A percentile compares a stretch with the other conserved stretches of the same genome.
phyloP scores from a whole-genome alignment of 2,329 filamentous ascomycete species.

The Venturia effusa region DNA sequence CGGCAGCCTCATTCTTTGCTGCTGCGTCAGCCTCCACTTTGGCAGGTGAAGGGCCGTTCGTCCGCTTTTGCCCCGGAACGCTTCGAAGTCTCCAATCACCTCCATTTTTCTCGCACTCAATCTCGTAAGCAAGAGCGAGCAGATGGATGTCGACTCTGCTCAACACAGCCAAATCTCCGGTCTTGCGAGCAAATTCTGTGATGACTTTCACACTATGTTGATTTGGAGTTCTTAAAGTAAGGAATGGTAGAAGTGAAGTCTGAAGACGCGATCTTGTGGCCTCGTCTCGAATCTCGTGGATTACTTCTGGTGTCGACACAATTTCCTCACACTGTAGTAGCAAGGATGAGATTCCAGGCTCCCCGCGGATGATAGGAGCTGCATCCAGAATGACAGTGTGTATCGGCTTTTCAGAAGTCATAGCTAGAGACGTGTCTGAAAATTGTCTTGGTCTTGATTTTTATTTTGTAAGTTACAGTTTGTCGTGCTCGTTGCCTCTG shows the following conservation, averaged over 20 bases:
- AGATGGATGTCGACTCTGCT: slow-evolving; percentile 85
- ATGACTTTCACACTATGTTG: slow-evolving; percentile 71
- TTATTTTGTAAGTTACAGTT: not conserved
- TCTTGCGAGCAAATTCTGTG: slow-evolving; percentile 74
- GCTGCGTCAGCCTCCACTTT: slow-evolving; percentile 25
- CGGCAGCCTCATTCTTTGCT: slow-evolving; percentile 16
- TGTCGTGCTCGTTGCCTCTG: not conserved
- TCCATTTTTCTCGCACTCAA: slow-evolving; percentile 86
- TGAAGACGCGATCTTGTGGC: slow-evolving; percentile 72
- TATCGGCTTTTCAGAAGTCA: slow-evolving; percentile 50
- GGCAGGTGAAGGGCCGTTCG: slow-evolving; percentile 59
- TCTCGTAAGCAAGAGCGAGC: slow-evolving; percentile 80
- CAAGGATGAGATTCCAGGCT: slow-evolving; percentile 73
- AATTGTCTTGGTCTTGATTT: not conserved
- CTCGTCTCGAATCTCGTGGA: slow-evolving; percentile 78
- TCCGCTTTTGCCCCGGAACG: slow-evolving; percentile 64
- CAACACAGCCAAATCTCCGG: slow-evolving; percentile 78
- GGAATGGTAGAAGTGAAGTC: slow-evolving; percentile 73
- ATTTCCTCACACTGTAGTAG: slow-evolving; percentile 65
- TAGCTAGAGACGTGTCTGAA: not conserved
- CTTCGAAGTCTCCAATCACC: slow-evolving; percentile 78
- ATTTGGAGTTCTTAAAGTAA: slow-evolving; percentile 63
- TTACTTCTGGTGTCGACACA: slow-evolving; percentile 74
- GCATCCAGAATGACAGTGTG: slow-evolving; percentile 83
- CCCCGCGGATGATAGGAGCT: slow-evolving; percentile 87